These are phyloP conservation scores for Salinomyces thailandicus DNA, from an alignment of 2,329 filamentous ascomycete species.

Conservation along the genomic window DNA sequence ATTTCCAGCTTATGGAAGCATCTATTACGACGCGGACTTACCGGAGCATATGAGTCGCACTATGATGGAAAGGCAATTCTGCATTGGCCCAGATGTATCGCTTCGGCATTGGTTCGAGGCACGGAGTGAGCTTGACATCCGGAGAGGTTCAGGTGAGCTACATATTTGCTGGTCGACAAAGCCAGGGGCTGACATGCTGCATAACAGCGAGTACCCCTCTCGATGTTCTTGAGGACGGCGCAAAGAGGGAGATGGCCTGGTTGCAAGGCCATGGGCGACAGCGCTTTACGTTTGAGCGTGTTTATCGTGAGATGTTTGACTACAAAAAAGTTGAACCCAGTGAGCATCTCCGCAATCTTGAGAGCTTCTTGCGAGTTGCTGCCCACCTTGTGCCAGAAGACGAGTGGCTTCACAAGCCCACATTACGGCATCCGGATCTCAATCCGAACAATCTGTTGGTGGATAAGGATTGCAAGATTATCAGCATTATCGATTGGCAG, in stretches of 20 bases:
- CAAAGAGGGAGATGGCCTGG: conserved; percentile 24
- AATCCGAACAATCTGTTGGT: conserved; percentile 28
- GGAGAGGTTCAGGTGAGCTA: conserved; percentile 24
- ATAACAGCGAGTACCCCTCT: conserved; percentile 11
- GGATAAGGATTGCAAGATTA: conserved; percentile 24
- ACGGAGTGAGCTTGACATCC: conserved; percentile 15
- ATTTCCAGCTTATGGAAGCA: conserved; percentile 22
- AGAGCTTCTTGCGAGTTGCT: conserved; percentile 21
- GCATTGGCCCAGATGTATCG: conserved; percentile 26
- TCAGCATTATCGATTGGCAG: conserved; percentile 14
- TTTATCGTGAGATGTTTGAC: conserved; percentile 22
- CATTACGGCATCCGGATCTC: conserved; percentile 28
- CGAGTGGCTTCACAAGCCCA: conserved; percentile 11
- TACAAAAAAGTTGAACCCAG: conserved; percentile 9
- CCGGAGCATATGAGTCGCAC: background rate
- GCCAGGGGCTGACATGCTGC: background rate
- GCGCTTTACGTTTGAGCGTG: conserved; percentile 23
- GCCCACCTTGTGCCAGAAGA: conserved; percentile 11
- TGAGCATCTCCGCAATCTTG: conserved; percentile 20
- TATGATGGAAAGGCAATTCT: conserved; percentile 8
- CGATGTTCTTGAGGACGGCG: conserved; percentile 18
- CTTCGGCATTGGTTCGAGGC: conserved; percentile 23
- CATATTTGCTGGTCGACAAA: background rate
- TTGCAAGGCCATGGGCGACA: conserved; percentile 19
- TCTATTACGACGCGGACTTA: conserved; percentile 24